Evolutionary conservation across 768 basidiomycete species (phyloP), one percentile per base, ranked within the genome.

Genomic region (Rhodotorula diobovata): DNA sequence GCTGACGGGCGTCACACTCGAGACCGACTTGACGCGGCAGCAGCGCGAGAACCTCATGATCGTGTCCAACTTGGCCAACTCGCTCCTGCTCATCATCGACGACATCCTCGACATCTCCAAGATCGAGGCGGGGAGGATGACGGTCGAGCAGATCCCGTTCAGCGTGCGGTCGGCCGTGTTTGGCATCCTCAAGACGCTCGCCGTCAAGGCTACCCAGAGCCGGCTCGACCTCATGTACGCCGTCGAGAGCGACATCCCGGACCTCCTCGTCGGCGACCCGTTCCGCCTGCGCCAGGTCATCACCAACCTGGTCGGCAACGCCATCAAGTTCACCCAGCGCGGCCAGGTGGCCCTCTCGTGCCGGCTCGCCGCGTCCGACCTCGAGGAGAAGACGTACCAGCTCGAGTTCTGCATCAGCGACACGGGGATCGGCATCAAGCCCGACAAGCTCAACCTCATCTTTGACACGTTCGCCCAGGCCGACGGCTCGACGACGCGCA

Each of bases 81-180:
- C 91, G 20, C 84, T 99, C 69, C 83, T 99, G 57, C 84, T 97
- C 77, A 99, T 99, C 81, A 99, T 99, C 73, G 95, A 99, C 80
- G 96, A 98, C 80, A 98, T 99, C 76, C 85, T 98, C 84, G 96
- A 99, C 85, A 98, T 98, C 73, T 97, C 94, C 28, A 99, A 99
- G 86, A 98, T 98, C 78, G 96, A 99, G 81, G 96, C 95, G 51
- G 96, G 96, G 56, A 90, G 95, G 21, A 99, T 99, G 96, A 98
- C 93, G 4, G 96, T 99, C 90, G 96, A 99, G 82, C 89, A 91
- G 39, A 95, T 97, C n/a, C 89, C 94, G 4, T 99, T 95, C 82
- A 97, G 94, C 18, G 85, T 97, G 39, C 90, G 96, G n/a, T 89
- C 93, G 76, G 95, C 92, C 7, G 92, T 97, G 53, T 98, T 97